These are phyloP conservation scores for Chaetomium olivaceum DNA, from an alignment of 2,329 filamentous ascomycete genomes.

Conservation along the genomic window DNA sequence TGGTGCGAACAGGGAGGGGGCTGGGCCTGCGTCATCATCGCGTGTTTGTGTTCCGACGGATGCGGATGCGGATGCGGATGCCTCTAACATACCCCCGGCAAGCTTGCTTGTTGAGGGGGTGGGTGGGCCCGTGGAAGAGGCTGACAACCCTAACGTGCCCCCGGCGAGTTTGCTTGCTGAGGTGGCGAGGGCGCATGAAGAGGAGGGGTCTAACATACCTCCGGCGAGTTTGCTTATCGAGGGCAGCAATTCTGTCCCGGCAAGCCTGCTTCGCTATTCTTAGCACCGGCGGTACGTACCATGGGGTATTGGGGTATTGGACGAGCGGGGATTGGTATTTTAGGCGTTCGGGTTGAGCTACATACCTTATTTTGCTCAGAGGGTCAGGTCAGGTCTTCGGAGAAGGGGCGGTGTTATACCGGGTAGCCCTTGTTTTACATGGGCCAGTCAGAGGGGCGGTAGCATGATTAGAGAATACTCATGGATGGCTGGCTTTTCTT, in stretches of 20 bases:
- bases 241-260: no score
- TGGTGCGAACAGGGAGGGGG: neutral
- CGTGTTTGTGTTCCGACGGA: neutral
- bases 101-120: no score
- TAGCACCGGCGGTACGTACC: no score
- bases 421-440: neutral
- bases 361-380: neutral
- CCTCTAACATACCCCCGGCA: no score
- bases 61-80: no score
- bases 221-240: neutral
- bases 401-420: neutral
- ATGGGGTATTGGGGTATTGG: neutral
- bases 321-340: neutral
- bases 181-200: neutral
- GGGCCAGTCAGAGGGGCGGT: neutral
- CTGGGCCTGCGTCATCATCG: no score
- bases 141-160: neutral
- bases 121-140: no score
- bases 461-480: neutral
- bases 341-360: neutral
- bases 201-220: neutral
- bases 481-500: neutral
- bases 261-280: neutral
- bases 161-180: neutral
- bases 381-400: neutral